These are phyloP conservation scores for Diphasiastrum complanatum DNA, from an alignment of 83 land plant species.

Conservation along the genomic window DNA sequence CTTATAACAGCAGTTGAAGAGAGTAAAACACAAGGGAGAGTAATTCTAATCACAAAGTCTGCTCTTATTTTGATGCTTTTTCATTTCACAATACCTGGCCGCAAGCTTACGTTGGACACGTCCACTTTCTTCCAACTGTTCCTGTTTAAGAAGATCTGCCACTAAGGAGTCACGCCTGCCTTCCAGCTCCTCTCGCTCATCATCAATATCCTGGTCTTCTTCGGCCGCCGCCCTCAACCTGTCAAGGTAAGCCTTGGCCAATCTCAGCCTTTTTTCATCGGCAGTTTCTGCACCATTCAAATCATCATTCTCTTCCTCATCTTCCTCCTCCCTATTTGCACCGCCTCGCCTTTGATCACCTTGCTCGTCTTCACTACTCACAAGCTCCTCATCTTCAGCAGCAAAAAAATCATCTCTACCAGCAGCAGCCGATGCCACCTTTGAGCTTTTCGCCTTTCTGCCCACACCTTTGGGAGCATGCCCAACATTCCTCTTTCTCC, in stretches of 20 bases:
- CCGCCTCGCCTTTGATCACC: slow-evolving; percentile 2
- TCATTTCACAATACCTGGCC: no score
- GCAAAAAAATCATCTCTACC: no score
- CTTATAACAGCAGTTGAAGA: no score
- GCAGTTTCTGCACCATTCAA: slow-evolving; percentile 22
- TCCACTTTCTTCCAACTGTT: slow-evolving; percentile 83
- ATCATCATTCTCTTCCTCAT: slow-evolving; percentile 26
- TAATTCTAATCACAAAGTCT: no score
- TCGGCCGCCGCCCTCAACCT: slow-evolving; percentile 21
- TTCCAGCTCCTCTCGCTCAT: slow-evolving; percentile 33
- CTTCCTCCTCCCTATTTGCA: slow-evolving; percentile 27
- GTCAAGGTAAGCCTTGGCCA: slow-evolving; percentile 29
- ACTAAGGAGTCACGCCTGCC: slow-evolving; percentile 63
- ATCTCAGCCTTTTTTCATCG: slow-evolving; percentile 26
- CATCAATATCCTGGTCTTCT: slow-evolving; percentile 28
- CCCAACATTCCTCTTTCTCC: no score
- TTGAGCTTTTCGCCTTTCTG: no score
- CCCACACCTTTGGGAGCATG: no score
- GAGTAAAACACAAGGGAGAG: no score
- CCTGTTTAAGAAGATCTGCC: slow-evolving; percentile 69
- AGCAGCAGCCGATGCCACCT: no score
- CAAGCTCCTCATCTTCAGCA: no score
- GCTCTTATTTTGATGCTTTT: no score
- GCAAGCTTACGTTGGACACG: slow-evolving; percentile 58
- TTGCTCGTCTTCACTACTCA: slow-evolving; percentile 38